Evolutionary conservation across 2,329 filamentous ascomycete genomes (phyloP).

Genomic region (Aspergillus texensis): DNA sequence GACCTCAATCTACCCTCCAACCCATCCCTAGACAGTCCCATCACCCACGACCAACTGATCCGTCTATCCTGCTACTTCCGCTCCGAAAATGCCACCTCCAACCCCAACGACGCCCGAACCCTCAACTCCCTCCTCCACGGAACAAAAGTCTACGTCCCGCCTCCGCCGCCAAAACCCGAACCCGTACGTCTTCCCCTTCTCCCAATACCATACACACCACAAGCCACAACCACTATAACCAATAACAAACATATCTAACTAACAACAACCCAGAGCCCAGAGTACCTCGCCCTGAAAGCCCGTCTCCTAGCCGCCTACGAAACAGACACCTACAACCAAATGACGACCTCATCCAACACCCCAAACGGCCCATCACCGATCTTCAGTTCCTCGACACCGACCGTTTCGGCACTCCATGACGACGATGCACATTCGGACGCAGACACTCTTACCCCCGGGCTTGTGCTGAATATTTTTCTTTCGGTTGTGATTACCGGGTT

Average conservation of each 20-base stretch:
- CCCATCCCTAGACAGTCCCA: conserved; percentile 35
- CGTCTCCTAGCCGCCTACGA: conserved; percentile 82
- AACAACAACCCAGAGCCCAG: conserved; percentile 55
- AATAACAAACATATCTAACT: too few relatives aligned
- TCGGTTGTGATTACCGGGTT: conserved; percentile 73
- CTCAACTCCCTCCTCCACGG: conserved; percentile 74
- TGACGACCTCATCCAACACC: conserved; percentile 62
- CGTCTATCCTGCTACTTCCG: conserved; percentile 36
- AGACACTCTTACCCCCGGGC: conserved; percentile 52
- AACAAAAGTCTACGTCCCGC: conserved; percentile 72
- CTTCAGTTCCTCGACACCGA: conserved; percentile 59
- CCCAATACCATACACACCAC: background rate
- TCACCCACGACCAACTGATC: conserved; percentile 47
- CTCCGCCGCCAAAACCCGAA: conserved; percentile 76
- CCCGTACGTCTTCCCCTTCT: conserved; percentile 58
- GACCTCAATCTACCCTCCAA: conserved; percentile 38
- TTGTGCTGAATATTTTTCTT: conserved; percentile 88
- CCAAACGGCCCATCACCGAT: conserved; percentile 53
- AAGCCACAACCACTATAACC: background rate
- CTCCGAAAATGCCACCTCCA: conserved; percentile 7
- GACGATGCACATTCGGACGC: conserved; percentile 37
- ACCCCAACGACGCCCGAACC: conserved; percentile 34
- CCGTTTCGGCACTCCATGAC: conserved; percentile 52
- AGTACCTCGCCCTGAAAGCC: conserved; percentile 87
- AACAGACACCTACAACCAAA: conserved; percentile 76